A percentile compares a stretch with the other conserved stretches of the same genome.
phyloP scores from a whole-genome alignment of 2,329 filamentous ascomycete genomes.

The Amauroascus verrucosus region DNA sequence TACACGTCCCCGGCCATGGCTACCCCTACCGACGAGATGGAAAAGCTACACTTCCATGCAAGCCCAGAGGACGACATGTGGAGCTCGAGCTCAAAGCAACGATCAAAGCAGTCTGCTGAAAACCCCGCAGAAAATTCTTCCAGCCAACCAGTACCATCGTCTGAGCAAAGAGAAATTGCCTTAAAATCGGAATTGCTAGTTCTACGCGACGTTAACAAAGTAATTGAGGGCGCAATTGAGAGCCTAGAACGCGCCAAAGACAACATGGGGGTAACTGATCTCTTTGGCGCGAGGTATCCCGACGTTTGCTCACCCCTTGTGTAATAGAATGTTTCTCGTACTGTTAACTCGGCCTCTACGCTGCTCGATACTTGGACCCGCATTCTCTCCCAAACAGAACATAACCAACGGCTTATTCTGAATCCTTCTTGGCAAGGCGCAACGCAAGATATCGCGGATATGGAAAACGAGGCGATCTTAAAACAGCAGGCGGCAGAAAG shows the following conservation, averaged over 20 bases:
- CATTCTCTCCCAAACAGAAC: slow-evolving; percentile 92
- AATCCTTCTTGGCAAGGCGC: slow-evolving; percentile 85
- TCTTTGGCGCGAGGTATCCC: not conserved
- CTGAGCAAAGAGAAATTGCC: slow-evolving; percentile 54
- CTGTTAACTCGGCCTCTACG: slow-evolving; percentile 76
- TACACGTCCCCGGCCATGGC: slow-evolving; percentile 9
- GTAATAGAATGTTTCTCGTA: slow-evolving; percentile 65
- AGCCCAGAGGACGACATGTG: slow-evolving; percentile 9
- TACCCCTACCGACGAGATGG: slow-evolving; percentile 13
- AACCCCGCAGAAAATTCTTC: slow-evolving; percentile 42
- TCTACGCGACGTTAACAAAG: slow-evolving; percentile 74
- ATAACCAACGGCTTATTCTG: slow-evolving; percentile 85
- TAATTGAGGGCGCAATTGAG: slow-evolving; percentile 55
- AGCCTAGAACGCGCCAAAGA: slow-evolving; percentile 40
- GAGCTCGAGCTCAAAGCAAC: slow-evolving; percentile 4
- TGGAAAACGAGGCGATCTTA: slow-evolving; percentile 66
- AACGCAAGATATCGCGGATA: slow-evolving; percentile 71
- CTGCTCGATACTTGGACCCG: slow-evolving; percentile 92
- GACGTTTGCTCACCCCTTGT: not conserved
- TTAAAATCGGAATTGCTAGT: slow-evolving; percentile 71
- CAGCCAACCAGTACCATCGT: slow-evolving; percentile 40
- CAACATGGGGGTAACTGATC: slow-evolving; percentile 38
- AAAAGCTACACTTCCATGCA: slow-evolving; percentile 12
- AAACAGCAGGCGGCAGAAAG: slow-evolving; percentile 69
- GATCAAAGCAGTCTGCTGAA: slow-evolving; percentile 15